These are phyloP conservation scores for Ganoderma sinense DNA, from an alignment of 1,284 basidiomycete genomes.

Conservation along the genomic window DNA sequence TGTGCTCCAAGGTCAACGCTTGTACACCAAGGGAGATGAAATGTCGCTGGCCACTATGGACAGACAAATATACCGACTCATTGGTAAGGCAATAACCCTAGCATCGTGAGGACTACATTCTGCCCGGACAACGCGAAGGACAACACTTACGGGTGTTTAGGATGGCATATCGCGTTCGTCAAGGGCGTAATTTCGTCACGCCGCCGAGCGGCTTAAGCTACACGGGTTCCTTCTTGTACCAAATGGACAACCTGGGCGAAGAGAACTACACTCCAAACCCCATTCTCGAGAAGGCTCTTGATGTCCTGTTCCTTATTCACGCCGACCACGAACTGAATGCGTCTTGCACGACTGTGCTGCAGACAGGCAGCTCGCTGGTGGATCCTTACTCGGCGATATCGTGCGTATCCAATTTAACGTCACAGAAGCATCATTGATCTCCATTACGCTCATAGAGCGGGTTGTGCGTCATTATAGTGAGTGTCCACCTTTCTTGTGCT, in stretches of 20 bases:
- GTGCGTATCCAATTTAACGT: conserved; percentile 42
- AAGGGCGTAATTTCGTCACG: conserved; percentile 87
- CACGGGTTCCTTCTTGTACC: conserved; percentile 87
- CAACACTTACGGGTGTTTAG: conserved; percentile 44
- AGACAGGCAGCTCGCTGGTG: conserved; percentile 87
- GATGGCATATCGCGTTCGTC: conserved; percentile 89
- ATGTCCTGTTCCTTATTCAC: conserved; percentile 86
- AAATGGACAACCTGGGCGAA: conserved; percentile 83
- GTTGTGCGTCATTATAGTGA: conserved; percentile 85
- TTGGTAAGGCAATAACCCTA: conserved; percentile 88
- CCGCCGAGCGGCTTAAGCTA: conserved; percentile 86
- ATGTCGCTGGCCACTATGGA: conserved; percentile 81
- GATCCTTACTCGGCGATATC: conserved; percentile 89
- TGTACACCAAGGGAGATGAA: conserved; percentile 76
- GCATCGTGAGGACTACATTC: conserved; percentile 66
- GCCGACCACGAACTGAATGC: conserved; percentile 92
- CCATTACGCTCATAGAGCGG: conserved; percentile 56
- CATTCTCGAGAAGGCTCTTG: conserved; percentile 84
- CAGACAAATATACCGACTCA: conserved; percentile 87
- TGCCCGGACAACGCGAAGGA: no score
- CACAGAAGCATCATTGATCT: background rate
- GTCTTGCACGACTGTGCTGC: conserved; percentile 83
- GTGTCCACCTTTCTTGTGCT: conserved; percentile 37
- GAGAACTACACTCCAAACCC: conserved; percentile 82
- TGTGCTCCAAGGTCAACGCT: conserved; percentile 66